Evolutionary conservation across 148 eudicot genomes (phyloP), one percentile per base, ranked within the genome.

Genomic region (Spergularia bocconei): DNA sequence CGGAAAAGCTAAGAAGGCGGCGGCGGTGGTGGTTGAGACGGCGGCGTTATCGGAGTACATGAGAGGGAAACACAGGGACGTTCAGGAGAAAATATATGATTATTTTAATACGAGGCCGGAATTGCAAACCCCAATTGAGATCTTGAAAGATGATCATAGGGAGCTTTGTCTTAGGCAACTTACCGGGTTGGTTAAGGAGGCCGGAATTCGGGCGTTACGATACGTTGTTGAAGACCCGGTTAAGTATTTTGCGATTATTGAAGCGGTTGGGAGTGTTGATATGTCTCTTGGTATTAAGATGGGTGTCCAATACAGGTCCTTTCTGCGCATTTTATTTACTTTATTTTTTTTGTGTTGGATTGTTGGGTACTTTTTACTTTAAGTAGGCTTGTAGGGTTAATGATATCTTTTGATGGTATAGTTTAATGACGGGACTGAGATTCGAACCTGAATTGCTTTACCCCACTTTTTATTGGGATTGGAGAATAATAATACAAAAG

Each of bases 271-370:
- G 2, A 84, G 93, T 56, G 82, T 91, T 74, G 98, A 91, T 69
- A 87, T 93, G 87, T 91, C 97, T 14, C 86, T 93, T 71, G 98
- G 98, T 23, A 87, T 90, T 69, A 93, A 91, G 78, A 78, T 91
- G 84, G 97, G 95, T 17, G 98, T 93, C 1, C 98, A 93, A 62
- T 93, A 88, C 82, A 93, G 97, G 98, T 91, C 4, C 33, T 20
- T 60, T 0, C 4, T 67, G 25, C 10, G 12, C 17, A 23, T 2
- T 29, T 39, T 59, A 7, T 7, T 38, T 44, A 3, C 41, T 50
- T 15, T 17, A 4, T 20, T 48, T 8, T 1, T 52, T 21, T 7
- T 68, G 25, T 21, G 2, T 68, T 48, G 14, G 1, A 7, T 12
- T 50, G 11, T 33, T 17, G 38, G 29, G 19, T 11, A 56, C n/a